Percentiles rank a stretch among this genome's conserved stretches.
These are phyloP conservation scores for Saccharomyces kudriavzevii DNA, from an alignment of 805 yeast genomes.

Conservation along the genomic window DNA sequence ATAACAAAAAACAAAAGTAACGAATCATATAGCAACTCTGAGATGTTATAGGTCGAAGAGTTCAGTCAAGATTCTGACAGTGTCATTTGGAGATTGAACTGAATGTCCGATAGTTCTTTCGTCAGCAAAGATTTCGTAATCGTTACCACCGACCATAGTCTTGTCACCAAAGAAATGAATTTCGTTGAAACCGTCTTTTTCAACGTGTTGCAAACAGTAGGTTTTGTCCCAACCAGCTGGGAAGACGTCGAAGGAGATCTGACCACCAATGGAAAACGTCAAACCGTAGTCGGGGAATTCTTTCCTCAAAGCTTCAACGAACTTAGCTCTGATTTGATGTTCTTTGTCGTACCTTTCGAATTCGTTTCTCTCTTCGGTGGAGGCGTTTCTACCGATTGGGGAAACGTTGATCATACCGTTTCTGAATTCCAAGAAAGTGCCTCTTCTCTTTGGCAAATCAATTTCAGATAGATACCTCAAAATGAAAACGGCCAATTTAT, in stretches of 20 bases:
- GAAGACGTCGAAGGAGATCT: conserved; percentile 97
- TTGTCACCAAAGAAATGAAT: conserved; percentile 99
- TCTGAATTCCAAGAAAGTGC: conserved; percentile 97
- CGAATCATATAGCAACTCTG: neutral
- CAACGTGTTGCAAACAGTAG: conserved; percentile 90
- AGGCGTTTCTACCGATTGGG: conserved; percentile 97
- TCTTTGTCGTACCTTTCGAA: conserved; percentile 77
- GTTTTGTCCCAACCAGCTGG: conserved; percentile 99
- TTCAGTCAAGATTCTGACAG: conserved; percentile 77
- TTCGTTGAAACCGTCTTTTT: conserved; percentile 68
- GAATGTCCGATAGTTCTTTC: conserved; percentile 93
- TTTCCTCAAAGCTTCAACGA: conserved; percentile 78
- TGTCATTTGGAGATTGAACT: conserved; percentile 82
- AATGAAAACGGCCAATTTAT: conserved; percentile 76
- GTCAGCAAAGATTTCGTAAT: conserved; percentile 91
- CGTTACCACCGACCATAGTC: conserved; percentile 95
- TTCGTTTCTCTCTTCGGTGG: conserved; percentile 87
- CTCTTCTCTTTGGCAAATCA: conserved; percentile 95
- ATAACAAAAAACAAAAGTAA: neutral
- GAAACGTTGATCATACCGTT: conserved; percentile 98
- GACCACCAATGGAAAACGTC: conserved; percentile 98
- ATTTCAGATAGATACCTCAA: conserved; percentile 75
- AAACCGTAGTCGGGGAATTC: conserved; percentile 76
- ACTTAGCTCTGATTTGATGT: conserved; percentile 71
- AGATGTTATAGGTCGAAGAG: conserved; percentile 40